Conservation (phyloP, 768 basidiomycete species). For the Trametes cingulata region DNA sequence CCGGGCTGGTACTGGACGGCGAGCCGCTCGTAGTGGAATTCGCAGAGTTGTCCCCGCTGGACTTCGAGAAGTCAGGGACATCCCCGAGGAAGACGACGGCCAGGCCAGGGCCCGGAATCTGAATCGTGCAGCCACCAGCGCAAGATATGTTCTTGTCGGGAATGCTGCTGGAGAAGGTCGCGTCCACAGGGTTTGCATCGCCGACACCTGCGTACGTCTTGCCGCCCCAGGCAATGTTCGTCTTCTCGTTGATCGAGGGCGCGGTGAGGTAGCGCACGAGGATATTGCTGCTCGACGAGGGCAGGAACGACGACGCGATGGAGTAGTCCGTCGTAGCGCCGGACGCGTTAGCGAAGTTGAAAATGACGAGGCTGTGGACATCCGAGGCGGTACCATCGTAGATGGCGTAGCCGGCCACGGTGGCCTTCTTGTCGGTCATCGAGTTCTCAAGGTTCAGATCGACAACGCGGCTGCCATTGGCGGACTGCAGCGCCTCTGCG, state of each 20-base stretch:
- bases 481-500: constrained; percentile 44
- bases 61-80: neutral
- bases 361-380: constrained; percentile 45
- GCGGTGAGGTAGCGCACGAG: constrained; percentile 52
- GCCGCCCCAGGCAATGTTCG: constrained; percentile 62
- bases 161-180: constrained; percentile 31
- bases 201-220: constrained; percentile 46
- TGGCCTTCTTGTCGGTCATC: constrained; percentile 37
- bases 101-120: constrained; percentile 50
- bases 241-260: constrained; percentile 47
- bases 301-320: constrained; percentile 38
- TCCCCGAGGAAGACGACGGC: constrained; percentile 43
- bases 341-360: constrained; percentile 51
- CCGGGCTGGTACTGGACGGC: neutral
- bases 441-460: constrained; percentile 49
- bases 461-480: constrained; percentile 44
- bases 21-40: neutral
- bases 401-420: constrained; percentile 56
- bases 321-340: constrained; percentile 41
- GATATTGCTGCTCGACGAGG: constrained; percentile 31
- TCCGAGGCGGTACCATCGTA: constrained; percentile 52
- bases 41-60: neutral
- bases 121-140: constrained; percentile 45
- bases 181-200: constrained; percentile 36
- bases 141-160: constrained; percentile 40